These are phyloP conservation scores for Trametopsis cervina DNA, from an alignment of 768 basidiomycete species.

Conservation along the genomic window DNA sequence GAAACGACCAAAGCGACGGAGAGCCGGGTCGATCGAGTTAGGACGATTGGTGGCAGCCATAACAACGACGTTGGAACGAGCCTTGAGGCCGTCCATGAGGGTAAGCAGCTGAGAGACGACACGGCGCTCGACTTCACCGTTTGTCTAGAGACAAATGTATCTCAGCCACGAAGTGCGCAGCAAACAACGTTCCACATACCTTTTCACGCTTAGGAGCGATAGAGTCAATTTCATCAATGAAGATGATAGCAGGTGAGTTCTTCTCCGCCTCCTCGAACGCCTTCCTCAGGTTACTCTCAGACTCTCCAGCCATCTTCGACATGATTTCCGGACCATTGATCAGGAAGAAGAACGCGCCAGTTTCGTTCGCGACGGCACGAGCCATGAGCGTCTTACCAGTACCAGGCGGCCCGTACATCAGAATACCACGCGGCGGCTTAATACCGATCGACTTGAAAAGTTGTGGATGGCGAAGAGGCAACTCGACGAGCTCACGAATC, in stretches of 20 bases:
- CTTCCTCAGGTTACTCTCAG: conserved; percentile 94
- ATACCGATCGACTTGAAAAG: conserved; percentile 99
- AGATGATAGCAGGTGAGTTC: conserved; percentile 99
- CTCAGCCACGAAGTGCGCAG: conserved; percentile 5
- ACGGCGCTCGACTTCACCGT: conserved; percentile 98
- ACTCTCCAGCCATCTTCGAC: conserved; percentile 99
- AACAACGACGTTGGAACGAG: conserved; percentile 97
- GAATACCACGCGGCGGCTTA: conserved; percentile 97
- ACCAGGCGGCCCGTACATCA: conserved; percentile 98
- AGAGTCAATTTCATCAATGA: conserved; percentile 99
- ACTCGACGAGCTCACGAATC: conserved; percentile 97
- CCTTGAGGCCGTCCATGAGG: conserved; percentile 98
- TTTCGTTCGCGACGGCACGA: conserved; percentile 98
- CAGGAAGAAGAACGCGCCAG: conserved; percentile 99
- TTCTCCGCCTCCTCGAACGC: conserved; percentile 99
- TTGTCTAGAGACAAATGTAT: conserved; percentile 56
- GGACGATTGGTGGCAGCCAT: conserved; percentile 99
- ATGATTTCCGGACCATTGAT: conserved; percentile 99
- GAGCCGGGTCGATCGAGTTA: conserved; percentile 98
- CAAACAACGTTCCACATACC: conserved; percentile 38
- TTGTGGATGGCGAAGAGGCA: conserved; percentile 96
- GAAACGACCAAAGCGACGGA: conserved; percentile 98
- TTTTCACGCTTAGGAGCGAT: conserved; percentile 99
- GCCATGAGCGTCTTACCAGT: conserved; percentile 99
- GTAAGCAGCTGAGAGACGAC: conserved; percentile 98